Evolutionary conservation across 1,139 yeast species (phyloP), one percentile per base, ranked within the genome.

Genomic region (Eremothecium sinecaudum): DNA sequence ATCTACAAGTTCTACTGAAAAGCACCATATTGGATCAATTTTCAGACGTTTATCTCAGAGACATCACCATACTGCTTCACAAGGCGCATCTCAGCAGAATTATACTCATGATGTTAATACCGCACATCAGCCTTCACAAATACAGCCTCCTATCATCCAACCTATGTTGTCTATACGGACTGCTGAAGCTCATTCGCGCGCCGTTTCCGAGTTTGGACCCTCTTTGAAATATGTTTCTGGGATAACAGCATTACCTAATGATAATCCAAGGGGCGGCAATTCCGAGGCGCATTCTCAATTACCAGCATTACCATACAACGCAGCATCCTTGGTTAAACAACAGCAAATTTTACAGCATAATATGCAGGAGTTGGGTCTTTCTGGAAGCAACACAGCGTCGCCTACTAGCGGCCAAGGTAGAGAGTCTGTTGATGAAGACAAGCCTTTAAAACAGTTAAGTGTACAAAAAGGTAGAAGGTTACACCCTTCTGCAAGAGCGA

Each of bases 401-500:
- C 4, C 24, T 11, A n/a, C n/a, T 21, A 27, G 10, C 17, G 14
- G 14, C 10, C 10, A 27, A n/a, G 21, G 21, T 4, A n/a, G 11
- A 10, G 30, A 27, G 17, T 19, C 21, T 12, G 25, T 20, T 19
- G 49, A 43, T 30, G 48, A 43, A 26, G 45, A 44, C 27, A 44
- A 42, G 31, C 50, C 55, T n/a, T 33, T 52, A 11, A 50, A 50
- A 17, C 45, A 45, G 25, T 36, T 49, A 23, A 32, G 36, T 14
- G 36, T 46, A 5, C 40, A 53, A 3, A 58, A 59, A 24, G 51
- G 53, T 14, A 58, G 60, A 30, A 67, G 63, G 41, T 63, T 70
- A 48, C 94, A 83, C 57, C 93, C 94, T 19, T 76, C 86, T 12
- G 94, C 94, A 0, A 71, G 94, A 48, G 94, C 94, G 3, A 83